Base-by-base conservation (phyloP, 331 rosid genomes). In the Erythrophleum ivorense region DNA sequence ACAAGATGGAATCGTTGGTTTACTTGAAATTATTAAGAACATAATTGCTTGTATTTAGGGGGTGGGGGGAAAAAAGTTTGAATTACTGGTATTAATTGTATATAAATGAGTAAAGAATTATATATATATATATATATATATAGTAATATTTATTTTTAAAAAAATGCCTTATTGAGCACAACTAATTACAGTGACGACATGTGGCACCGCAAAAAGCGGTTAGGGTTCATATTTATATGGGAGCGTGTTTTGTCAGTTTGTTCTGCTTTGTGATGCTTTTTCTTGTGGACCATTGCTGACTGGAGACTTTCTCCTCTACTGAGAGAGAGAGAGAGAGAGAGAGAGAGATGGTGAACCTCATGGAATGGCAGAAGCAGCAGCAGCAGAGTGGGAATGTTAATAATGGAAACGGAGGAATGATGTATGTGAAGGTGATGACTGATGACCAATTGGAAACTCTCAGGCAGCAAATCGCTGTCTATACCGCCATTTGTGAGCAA, bases 371-470 rank as follows among this genome's bases (percentile, higher is more conserved):
- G 83, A 76, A 86, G 65, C 82, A 85, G 46, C 19, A 78, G 70
- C 79, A 81, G 54, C 62, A 40, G 18, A 82, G 21, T n/a, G 70
- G 45, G n/a, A 77, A 45, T 24, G 75, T 58, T 3, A 81, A 43
- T 2, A 19, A 49, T 11, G 65, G 57, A 24, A 77, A 54, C 52
- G 64, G 78, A 5, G 88, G 78, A 34, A 78, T 79, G 66, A 84
- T 72, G 87, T 93, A 87, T 80, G 97, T 96, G 62, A 92, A 94
- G 64, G 99, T 96, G 13, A 96, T 96, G 99, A 96, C 99, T 3
- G 99, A 96, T 81, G 98, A 91, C 18, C 99, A 96, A 70, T 81
- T 96, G 83, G 98, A 96, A 73, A 94, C 98, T 78, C 93, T 96
- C 4, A 84, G 99, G 66, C 87, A 96, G 78, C 98, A 96, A 70